Evolutionary conservation across 202 grass and related monocot genomes (phyloP).

Genomic region (Panicum virgatum): DNA sequence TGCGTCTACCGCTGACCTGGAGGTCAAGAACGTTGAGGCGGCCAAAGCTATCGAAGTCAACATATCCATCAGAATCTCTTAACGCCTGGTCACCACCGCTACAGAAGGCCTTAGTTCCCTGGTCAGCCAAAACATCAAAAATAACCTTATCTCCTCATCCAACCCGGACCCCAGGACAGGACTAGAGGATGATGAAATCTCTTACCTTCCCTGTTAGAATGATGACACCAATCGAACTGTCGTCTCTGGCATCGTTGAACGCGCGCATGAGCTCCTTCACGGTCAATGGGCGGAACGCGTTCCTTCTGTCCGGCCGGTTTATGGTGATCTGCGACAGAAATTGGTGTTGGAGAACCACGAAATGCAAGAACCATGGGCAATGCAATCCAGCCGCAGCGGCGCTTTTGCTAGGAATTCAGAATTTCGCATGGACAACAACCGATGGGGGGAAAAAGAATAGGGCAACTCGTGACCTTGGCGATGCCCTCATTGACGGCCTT

Average conservation of each 20-base stretch:
- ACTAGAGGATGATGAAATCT: not conserved
- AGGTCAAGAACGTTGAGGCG: conserved; percentile 94
- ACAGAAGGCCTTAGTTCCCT: conserved; percentile 85
- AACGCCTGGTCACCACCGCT: conserved; percentile 90
- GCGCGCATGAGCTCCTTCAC: conserved; percentile 91
- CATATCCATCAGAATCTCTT: conserved; percentile 81
- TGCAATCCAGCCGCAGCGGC: not conserved
- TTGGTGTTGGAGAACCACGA: not conserved
- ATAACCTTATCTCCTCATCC: not conserved
- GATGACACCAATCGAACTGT: conserved; percentile 77
- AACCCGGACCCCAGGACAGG: not conserved
- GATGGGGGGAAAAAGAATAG: not conserved
- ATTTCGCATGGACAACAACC: not conserved
- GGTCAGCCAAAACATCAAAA: conserved; percentile 7
- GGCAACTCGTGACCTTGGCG: conserved; percentile 57
- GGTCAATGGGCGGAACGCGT: conserved; percentile 83
- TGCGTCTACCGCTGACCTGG: conserved; percentile 48
- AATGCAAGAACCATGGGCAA: not conserved
- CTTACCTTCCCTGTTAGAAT: conserved; percentile 81
- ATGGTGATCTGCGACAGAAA: conserved; percentile 72
- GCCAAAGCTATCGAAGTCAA: conserved; percentile 94
- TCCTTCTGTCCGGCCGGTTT: conserved; percentile 80
- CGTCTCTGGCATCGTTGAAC: conserved; percentile 87
- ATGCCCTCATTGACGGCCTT: conserved; percentile 80
- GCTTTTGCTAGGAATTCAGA: not conserved